Evolutionary conservation across 106 monocot genomes (phyloP).

Genomic region (Phalaenopsis aphrodite): DNA sequence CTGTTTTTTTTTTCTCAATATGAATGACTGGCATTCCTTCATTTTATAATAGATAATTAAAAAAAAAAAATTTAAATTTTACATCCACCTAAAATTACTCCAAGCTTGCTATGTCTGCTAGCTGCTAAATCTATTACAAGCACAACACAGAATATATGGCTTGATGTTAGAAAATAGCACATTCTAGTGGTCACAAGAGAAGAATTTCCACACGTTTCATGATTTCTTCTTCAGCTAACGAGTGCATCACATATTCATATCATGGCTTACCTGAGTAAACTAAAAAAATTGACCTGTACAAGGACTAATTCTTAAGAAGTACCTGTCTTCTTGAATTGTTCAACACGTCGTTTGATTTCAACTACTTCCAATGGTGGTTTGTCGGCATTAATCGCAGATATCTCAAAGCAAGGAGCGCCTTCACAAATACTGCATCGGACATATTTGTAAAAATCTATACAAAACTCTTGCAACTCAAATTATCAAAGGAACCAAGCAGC

Average conservation of each 20-base stretch:
- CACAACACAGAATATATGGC: background rate
- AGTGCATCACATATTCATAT: background rate
- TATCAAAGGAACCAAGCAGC: background rate
- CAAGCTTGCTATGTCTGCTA: no score
- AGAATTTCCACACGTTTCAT: background rate
- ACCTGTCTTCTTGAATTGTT: constrained; percentile 84
- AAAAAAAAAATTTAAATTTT: no score
- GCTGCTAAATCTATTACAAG: background rate
- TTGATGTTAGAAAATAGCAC: background rate
- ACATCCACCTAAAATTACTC: no score
- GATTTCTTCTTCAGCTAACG: background rate
- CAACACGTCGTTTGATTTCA: constrained; percentile 84
- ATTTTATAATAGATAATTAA: no score
- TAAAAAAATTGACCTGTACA: background rate
- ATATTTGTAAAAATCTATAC: background rate
- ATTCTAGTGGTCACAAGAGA: background rate
- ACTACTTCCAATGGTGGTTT: constrained; percentile 68
- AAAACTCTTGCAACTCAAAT: background rate
- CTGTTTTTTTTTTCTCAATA: no score
- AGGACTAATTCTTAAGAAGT: background rate
- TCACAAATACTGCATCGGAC: constrained; percentile 54
- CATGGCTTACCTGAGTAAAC: background rate
- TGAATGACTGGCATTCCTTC: no score
- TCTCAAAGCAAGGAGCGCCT: constrained; percentile 86
- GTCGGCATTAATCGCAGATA: constrained; percentile 90